Evolutionary conservation across 345 rosid genomes (phyloP).

Genomic region (Diplotaxis tenuifolia): DNA sequence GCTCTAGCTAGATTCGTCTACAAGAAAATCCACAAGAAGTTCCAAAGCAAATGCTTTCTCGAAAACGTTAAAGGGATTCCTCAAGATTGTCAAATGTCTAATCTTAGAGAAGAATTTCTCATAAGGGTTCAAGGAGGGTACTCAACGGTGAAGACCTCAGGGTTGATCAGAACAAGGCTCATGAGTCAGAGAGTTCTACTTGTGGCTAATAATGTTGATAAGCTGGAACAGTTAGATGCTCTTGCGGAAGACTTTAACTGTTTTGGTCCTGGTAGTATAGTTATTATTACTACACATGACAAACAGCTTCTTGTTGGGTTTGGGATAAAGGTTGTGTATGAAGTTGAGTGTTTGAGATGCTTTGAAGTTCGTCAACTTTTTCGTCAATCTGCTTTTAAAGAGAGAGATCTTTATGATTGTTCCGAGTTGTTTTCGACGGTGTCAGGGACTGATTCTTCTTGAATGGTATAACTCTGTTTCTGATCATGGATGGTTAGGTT

Average conservation of each 20-base stretch:
- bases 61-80: constrained; percentile 22
- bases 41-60: constrained; percentile 29
- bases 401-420: constrained; percentile 17
- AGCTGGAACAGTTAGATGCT: constrained; percentile 19
- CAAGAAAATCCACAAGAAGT: constrained; percentile 16
- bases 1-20: constrained; percentile 28
- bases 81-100: not conserved
- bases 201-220: constrained; percentile 15
- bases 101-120: not conserved
- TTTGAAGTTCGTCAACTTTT: constrained; percentile 19
- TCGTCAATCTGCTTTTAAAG: not conserved
- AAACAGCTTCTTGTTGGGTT: constrained; percentile 10
- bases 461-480: constrained; percentile 19
- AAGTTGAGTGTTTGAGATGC: constrained; percentile 16
- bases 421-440: not conserved
- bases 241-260: constrained; percentile 22
- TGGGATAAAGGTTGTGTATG: constrained; percentile 17
- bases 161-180: constrained; percentile 15
- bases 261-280: constrained; percentile 31
- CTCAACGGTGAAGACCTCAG: not conserved
- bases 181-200: constrained; percentile 19
- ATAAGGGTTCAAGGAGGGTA: not conserved
- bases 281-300: constrained; percentile 33
- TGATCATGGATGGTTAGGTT: not conserved
- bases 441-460: constrained; percentile 20